Conservation (phyloP, 2,329 filamentous ascomycete genomes). For the Penicillium sp. region DNA sequence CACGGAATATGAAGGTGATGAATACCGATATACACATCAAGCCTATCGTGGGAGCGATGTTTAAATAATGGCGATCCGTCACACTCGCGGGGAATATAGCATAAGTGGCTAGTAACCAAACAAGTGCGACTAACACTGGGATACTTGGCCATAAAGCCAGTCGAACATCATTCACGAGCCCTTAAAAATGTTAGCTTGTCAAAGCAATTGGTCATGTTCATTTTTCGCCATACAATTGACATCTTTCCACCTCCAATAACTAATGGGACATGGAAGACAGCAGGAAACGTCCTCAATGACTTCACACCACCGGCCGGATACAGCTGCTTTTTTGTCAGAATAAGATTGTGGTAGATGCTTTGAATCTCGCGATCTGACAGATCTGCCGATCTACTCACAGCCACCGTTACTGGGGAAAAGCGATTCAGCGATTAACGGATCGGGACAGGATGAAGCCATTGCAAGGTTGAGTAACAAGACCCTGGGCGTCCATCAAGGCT, state of each 20-base stretch:
- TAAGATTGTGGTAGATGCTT: not conserved
- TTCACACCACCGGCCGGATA: not conserved
- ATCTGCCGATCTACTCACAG: not conserved
- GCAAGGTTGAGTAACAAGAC: not conserved
- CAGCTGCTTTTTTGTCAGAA: not conserved
- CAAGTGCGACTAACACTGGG: not conserved
- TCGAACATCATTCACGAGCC: not conserved
- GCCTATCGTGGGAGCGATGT: not conserved
- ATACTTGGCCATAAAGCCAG: not conserved
- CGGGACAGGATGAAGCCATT: not conserved
- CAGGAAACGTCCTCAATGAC: not conserved
- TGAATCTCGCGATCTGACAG: not conserved
- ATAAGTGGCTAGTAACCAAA: not conserved
- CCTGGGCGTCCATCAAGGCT: not conserved
- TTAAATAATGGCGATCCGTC: not conserved
- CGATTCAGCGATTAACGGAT: not conserved
- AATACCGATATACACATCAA: conserved; percentile 1
- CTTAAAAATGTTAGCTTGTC: not conserved
- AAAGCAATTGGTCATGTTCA: not conserved
- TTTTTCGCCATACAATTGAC: not conserved
- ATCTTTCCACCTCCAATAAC: not conserved
- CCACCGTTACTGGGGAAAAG: not conserved
- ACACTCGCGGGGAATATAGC: not conserved
- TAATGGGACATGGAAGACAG: not conserved
- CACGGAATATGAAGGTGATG: not conserved